Percentiles rank a stretch among this genome's conserved stretches.
phyloP scores from a whole-genome alignment of 1,284 basidiomycete genomes.

The Cystobasidium slooffiae region DNA sequence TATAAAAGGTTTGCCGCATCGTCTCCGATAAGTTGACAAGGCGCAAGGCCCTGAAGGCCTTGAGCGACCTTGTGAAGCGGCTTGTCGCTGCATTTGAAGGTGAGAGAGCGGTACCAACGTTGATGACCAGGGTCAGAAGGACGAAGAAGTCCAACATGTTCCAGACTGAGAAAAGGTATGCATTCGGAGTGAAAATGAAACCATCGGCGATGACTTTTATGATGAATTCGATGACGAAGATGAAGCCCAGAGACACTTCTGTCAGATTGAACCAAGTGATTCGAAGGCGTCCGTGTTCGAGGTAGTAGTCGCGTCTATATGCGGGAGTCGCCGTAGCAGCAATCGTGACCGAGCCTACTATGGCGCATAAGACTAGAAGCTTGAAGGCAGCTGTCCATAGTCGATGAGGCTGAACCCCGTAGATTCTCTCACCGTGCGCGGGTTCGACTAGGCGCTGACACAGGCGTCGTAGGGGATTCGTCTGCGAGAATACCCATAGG shows the following conservation, averaged over 20 bases:
- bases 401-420: slow-evolving; percentile 51
- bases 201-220: slow-evolving; percentile 95
- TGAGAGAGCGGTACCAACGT: slow-evolving; percentile 76
- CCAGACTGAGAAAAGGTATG: slow-evolving; percentile 89
- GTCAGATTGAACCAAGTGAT: slow-evolving; percentile 87
- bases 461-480: slow-evolving; percentile 71
- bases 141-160: slow-evolving; percentile 90
- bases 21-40: slow-evolving; percentile 85
- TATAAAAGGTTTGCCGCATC: slow-evolving; percentile 88
- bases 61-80: slow-evolving; percentile 81
- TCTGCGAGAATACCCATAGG: slow-evolving; percentile 87
- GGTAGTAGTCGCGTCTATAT: slow-evolving; percentile 79
- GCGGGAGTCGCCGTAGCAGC: slow-evolving; percentile 83
- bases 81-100: slow-evolving; percentile 75
- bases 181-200: slow-evolving; percentile 86
- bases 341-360: slow-evolving; percentile 81
- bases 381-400: slow-evolving; percentile 75
- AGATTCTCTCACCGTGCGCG: slow-evolving; percentile 65
- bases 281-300: slow-evolving; percentile 65
- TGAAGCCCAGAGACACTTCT: slow-evolving; percentile 74
- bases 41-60: slow-evolving; percentile 85
- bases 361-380: slow-evolving; percentile 72
- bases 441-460: slow-evolving; percentile 87
- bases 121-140: slow-evolving; percentile 78
- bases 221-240: slow-evolving; percentile 81